These are phyloP conservation scores for Gastrodia elata DNA, from an alignment of 106 monocot genomes.

Conservation along the genomic window DNA sequence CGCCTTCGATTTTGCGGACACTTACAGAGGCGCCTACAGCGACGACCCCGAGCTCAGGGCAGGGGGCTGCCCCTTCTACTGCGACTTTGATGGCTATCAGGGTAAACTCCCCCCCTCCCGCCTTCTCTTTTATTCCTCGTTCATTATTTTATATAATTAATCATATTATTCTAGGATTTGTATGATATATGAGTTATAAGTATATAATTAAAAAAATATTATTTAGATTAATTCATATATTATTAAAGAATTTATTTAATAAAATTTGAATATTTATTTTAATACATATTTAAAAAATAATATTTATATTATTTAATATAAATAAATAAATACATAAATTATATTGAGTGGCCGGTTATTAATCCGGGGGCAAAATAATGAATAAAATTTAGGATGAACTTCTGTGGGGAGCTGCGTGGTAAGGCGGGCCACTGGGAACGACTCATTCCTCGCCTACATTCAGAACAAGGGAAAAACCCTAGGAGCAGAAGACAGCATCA, in stretches of 20 bases:
- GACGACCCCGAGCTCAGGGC: constrained; percentile 46
- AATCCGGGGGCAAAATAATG: not conserved
- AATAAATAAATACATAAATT: too few species aligned
- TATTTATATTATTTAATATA: not conserved
- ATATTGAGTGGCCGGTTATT: too few species aligned
- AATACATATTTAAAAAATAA: not conserved
- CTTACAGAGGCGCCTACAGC: constrained; percentile 66
- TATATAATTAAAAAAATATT: too few species aligned
- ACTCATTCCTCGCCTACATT: constrained; percentile 59
- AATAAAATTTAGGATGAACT: constrained; percentile 56
- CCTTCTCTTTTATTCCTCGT: too few species aligned
- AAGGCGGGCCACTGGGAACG: constrained; percentile 51
- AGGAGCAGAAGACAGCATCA: constrained; percentile 62
- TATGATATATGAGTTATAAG: too few species aligned
- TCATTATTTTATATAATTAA: too few species aligned
- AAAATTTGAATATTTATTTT: too few species aligned
- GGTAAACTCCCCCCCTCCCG: too few species aligned
- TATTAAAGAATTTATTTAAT: too few species aligned
- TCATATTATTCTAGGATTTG: too few species aligned
- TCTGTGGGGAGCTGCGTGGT: constrained; percentile 95
- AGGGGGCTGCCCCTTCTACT: constrained; percentile 88
- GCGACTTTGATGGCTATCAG: constrained; percentile 89
- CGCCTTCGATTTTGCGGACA: constrained; percentile 78
- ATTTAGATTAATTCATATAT: too few species aligned
- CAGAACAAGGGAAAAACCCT: constrained; percentile 75